Evolutionary conservation across 192 early-diverging fungal species (phyloP).

Genomic region (Paraglomus occultum): DNA sequence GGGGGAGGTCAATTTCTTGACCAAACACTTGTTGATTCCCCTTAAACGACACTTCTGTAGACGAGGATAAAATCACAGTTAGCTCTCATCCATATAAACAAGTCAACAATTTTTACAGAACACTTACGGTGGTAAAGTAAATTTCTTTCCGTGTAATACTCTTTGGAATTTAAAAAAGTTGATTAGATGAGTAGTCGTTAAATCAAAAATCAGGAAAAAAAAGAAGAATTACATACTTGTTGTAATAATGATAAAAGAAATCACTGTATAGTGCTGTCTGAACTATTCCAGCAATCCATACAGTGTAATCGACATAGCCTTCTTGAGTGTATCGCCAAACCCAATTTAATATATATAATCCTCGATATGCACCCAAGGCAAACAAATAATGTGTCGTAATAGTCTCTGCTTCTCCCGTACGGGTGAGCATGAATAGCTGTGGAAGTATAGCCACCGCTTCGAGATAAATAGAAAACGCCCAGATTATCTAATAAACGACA

Average conservation of each 20-base stretch:
- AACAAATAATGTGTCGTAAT: slow-evolving; percentile 99
- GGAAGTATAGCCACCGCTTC: slow-evolving; percentile 97
- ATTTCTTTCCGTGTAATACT: slow-evolving; percentile 33
- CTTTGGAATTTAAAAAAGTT: not conserved
- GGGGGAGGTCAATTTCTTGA: no score
- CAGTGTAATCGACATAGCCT: slow-evolving; percentile 76
- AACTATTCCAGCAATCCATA: slow-evolving; percentile 85
- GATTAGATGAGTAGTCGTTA: no score
- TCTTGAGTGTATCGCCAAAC: slow-evolving; percentile 84
- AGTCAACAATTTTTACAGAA: no score
- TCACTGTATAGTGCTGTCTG: slow-evolving; percentile 96
- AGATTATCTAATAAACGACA: slow-evolving; percentile 68
- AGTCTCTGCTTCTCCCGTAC: slow-evolving; percentile 98
- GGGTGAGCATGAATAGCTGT: slow-evolving; percentile 95
- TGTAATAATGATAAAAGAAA: slow-evolving; percentile 97
- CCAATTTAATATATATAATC: slow-evolving; percentile 76
- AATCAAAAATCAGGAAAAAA: not conserved
- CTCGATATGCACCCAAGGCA: slow-evolving; percentile 78
- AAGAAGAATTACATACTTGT: slow-evolving; percentile 52
- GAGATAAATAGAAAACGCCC: slow-evolving; percentile 97
- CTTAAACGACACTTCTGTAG: no score
- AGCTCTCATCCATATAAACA: no score
- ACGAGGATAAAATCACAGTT: no score
- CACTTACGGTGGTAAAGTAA: slow-evolving; percentile 26
- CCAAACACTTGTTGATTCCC: no score